Evolutionary conservation across 176 grass and related monocot genomes (phyloP).

Genomic region (Microstegium vimineum): DNA sequence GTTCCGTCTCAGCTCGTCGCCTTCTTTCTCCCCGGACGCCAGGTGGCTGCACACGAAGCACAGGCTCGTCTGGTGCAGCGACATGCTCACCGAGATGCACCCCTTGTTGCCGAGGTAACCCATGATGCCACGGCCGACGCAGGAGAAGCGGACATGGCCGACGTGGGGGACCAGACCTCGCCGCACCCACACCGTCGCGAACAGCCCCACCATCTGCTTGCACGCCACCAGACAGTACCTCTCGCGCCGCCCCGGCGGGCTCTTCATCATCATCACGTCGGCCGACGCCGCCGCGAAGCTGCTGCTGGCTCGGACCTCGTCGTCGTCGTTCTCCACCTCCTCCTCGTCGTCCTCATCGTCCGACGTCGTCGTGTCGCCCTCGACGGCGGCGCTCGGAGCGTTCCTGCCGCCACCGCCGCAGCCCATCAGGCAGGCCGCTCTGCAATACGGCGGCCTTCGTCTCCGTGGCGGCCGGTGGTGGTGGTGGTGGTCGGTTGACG

Average conservation of each 20-base stretch:
- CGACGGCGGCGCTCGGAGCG: slow-evolving; percentile 13
- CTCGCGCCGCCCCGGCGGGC: slow-evolving; percentile 8
- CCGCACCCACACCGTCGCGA: slow-evolving; percentile 77
- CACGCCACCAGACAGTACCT: slow-evolving; percentile 67
- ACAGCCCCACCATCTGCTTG: slow-evolving; percentile 97
- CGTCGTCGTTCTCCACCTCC: too few relatives aligned
- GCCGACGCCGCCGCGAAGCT: slow-evolving; percentile 6
- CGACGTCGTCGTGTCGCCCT: slow-evolving; percentile 36
- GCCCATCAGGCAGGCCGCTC: slow-evolving; percentile 48
- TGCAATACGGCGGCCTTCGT: not conserved
- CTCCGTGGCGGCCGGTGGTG: not conserved
- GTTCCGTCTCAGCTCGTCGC: slow-evolving; percentile 77
- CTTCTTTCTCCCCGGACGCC: slow-evolving; percentile 96
- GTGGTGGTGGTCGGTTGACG: not conserved
- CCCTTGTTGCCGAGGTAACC: slow-evolving; percentile 95
- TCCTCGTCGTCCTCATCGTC: slow-evolving; percentile 43
- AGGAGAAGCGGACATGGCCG: slow-evolving; percentile 69
- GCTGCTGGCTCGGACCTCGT: not conserved
- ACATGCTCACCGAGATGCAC: slow-evolving; percentile 93
- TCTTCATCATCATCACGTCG: not conserved
- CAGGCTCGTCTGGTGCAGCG: slow-evolving; percentile 72
- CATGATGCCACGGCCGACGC: slow-evolving; percentile 86
- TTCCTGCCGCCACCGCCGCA: slow-evolving; percentile 41
- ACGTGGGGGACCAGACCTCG: slow-evolving; percentile 63
- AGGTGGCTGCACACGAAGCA: slow-evolving; percentile 97